Conservation (phyloP, 2,329 filamentous ascomycete genomes). For the Nannizzia gypsea region DNA sequence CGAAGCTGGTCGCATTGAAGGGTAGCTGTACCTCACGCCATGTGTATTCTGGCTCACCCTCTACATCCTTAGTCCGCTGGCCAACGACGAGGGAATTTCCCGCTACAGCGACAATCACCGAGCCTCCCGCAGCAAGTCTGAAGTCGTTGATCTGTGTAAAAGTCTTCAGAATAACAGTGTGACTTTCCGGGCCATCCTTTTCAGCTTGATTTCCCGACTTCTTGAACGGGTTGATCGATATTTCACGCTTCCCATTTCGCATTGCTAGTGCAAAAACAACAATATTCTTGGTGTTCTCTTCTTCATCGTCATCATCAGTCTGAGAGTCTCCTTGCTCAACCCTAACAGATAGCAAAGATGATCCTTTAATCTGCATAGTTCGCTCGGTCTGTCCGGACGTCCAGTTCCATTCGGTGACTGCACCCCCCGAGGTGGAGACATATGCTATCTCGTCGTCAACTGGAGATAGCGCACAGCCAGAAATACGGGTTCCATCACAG, state of each 20-base stretch:
- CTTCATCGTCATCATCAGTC: slow-evolving; percentile 18
- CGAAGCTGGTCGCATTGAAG: slow-evolving; percentile 55
- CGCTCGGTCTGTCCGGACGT: slow-evolving; percentile 34
- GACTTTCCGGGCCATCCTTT: slow-evolving; percentile 16
- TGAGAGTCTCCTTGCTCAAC: slow-evolving; percentile 12
- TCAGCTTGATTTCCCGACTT: neutral
- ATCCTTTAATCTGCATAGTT: slow-evolving; percentile 32
- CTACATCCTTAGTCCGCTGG: slow-evolving; percentile 26
- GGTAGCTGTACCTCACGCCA: slow-evolving; percentile 46
- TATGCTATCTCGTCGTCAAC: slow-evolving; percentile 42
- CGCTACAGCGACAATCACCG: slow-evolving; percentile 29
- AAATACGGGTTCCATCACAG: slow-evolving; percentile 39
- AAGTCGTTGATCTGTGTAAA: slow-evolving; percentile 21
- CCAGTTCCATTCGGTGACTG: slow-evolving; percentile 50
- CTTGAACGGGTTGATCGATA: slow-evolving; percentile 16
- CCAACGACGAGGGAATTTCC: slow-evolving; percentile 49
- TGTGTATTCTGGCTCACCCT: slow-evolving; percentile 32
- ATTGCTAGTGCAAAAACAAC: slow-evolving; percentile 31
- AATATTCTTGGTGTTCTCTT: slow-evolving; percentile 17
- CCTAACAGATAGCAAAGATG: slow-evolving; percentile 24
- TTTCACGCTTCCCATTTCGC: slow-evolving; percentile 28
- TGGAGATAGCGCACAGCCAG: slow-evolving; percentile 42
- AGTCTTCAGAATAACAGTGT: slow-evolving; percentile 22
- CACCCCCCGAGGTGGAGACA: slow-evolving; percentile 40
- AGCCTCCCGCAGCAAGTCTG: slow-evolving; percentile 22